These are phyloP conservation scores for Amauroascus verrucosus DNA, from an alignment of 2,329 filamentous ascomycete genomes.

Conservation along the genomic window DNA sequence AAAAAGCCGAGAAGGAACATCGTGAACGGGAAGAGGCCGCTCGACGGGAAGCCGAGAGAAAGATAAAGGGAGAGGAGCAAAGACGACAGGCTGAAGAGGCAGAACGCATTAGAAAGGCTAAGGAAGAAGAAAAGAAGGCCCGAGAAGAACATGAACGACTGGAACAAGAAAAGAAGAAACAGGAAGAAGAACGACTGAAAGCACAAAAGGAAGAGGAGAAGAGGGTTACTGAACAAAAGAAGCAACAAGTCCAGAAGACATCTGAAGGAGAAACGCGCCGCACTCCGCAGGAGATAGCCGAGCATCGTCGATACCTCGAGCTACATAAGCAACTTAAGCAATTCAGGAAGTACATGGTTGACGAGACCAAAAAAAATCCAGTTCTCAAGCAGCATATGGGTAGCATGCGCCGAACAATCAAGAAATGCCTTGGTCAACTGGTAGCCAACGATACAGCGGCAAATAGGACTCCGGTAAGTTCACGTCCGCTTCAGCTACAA, in stretches of 20 bases:
- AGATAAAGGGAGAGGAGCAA: slow-evolving; percentile 40
- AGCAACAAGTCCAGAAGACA: slow-evolving; percentile 24
- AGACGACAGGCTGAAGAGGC: slow-evolving; percentile 38
- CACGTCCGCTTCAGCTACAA: background rate
- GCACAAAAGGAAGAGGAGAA: slow-evolving; percentile 26
- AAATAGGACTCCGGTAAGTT: slow-evolving; percentile 48
- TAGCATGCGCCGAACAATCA: slow-evolving; percentile 60
- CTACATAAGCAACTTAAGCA: slow-evolving; percentile 60
- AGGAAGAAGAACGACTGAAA: slow-evolving; percentile 23
- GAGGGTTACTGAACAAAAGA: slow-evolving; percentile 21
- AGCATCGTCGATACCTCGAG: slow-evolving; percentile 42
- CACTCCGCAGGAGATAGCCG: slow-evolving; percentile 31
- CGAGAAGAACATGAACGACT: slow-evolving; percentile 17
- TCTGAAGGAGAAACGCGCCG: slow-evolving; percentile 23
- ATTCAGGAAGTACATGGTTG: slow-evolving; percentile 44
- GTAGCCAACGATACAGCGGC: slow-evolving; percentile 51
- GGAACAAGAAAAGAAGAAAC: slow-evolving; percentile 20
- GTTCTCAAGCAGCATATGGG: slow-evolving; percentile 56
- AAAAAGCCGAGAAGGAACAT: slow-evolving; percentile 26
- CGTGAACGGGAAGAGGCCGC: slow-evolving; percentile 39
- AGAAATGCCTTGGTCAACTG: slow-evolving; percentile 63
- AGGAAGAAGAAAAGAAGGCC: slow-evolving; percentile 24
- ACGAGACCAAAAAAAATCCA: slow-evolving; percentile 47
- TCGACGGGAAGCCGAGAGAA: slow-evolving; percentile 36
- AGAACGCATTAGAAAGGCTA: slow-evolving; percentile 40